phyloP scores from a whole-genome alignment of 1,139 yeast species.

The Yamadazyma sp. region DNA sequence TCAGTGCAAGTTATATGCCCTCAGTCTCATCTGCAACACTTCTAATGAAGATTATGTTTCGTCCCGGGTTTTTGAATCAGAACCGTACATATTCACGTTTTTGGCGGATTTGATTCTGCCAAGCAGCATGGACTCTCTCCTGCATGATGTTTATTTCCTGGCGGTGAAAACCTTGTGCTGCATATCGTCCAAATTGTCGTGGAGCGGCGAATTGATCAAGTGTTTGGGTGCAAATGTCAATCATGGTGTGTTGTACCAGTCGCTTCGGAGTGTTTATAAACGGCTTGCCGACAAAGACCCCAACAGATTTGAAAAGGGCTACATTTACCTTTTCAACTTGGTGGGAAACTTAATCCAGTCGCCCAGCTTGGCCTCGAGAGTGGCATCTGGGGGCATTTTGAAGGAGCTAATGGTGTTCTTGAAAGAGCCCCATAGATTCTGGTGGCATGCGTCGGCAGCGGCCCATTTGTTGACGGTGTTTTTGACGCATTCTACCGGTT shows the following conservation, averaged over 20 bases:
- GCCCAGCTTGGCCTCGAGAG: slow-evolving; percentile 45
- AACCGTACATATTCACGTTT: slow-evolving; percentile 72
- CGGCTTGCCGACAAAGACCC: slow-evolving; percentile 39
- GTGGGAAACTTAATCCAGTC: slow-evolving; percentile 58
- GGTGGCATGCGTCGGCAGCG: slow-evolving; percentile 66
- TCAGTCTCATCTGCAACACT: slow-evolving; percentile 55
- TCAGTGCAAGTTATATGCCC: slow-evolving; percentile 63
- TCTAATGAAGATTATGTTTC: slow-evolving; percentile 57
- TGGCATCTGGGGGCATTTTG: slow-evolving; percentile 70
- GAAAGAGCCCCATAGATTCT: slow-evolving; percentile 47
- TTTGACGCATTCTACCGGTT: slow-evolving; percentile 44
- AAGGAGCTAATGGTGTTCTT: slow-evolving; percentile 66
- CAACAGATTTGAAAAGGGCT: slow-evolving; percentile 29
- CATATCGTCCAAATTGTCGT: slow-evolving; percentile 64
- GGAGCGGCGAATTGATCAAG: slow-evolving; percentile 76
- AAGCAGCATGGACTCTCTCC: slow-evolving; percentile 53
- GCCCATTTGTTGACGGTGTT: slow-evolving; percentile 60
- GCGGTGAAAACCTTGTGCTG: slow-evolving; percentile 72
- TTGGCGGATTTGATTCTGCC: slow-evolving; percentile 64
- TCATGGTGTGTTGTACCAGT: slow-evolving; percentile 79
- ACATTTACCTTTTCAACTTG: slow-evolving; percentile 55
- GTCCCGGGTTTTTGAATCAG: slow-evolving; percentile 66
- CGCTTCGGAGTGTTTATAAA: slow-evolving; percentile 60
- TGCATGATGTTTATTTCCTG: slow-evolving; percentile 53
- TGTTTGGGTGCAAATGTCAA: slow-evolving; percentile 89